Evolutionary conservation across 129 eudicot genomes (phyloP).

Genomic region (Tagetes patula): DNA sequence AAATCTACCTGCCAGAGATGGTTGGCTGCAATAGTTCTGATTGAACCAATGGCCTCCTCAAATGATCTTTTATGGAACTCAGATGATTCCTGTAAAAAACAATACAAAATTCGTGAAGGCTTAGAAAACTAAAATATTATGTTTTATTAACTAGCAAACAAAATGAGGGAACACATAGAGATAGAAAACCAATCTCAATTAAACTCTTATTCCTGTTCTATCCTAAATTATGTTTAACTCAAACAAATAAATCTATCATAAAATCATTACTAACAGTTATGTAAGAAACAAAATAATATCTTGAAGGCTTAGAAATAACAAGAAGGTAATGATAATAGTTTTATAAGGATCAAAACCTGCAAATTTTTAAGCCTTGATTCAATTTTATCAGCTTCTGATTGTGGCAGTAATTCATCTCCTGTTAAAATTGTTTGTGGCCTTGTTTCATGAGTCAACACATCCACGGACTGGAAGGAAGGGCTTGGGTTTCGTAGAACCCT

Average conservation of each 20-base stretch:
- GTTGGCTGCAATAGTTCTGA: slow-evolving; percentile 82
- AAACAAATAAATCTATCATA: neutral
- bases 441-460: slow-evolving; percentile 42
- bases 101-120: neutral
- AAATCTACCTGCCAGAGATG: slow-evolving; percentile 91
- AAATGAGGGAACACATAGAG: neutral
- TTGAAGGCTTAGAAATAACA: slow-evolving; percentile 1
- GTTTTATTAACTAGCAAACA: neutral
- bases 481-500: slow-evolving; percentile 92
- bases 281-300: neutral
- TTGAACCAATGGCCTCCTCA: slow-evolving; percentile 74
- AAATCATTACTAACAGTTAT: neutral
- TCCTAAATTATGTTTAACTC: neutral
- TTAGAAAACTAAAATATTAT: neutral
- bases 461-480: slow-evolving; percentile 50
- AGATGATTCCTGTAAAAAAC: slow-evolving; percentile 64
- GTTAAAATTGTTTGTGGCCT: slow-evolving; percentile 35
- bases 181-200: neutral
- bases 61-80: slow-evolving; percentile 92
- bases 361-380: slow-evolving; percentile 74
- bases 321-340: slow-evolving; percentile 17
- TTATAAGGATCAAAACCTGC: slow-evolving; percentile 45
- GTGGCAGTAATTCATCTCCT: slow-evolving; percentile 84
- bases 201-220: neutral
- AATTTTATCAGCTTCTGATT: slow-evolving; percentile 85